phyloP scores from a whole-genome alignment of 306 rosid species.

The Prunus armeniaca region DNA sequence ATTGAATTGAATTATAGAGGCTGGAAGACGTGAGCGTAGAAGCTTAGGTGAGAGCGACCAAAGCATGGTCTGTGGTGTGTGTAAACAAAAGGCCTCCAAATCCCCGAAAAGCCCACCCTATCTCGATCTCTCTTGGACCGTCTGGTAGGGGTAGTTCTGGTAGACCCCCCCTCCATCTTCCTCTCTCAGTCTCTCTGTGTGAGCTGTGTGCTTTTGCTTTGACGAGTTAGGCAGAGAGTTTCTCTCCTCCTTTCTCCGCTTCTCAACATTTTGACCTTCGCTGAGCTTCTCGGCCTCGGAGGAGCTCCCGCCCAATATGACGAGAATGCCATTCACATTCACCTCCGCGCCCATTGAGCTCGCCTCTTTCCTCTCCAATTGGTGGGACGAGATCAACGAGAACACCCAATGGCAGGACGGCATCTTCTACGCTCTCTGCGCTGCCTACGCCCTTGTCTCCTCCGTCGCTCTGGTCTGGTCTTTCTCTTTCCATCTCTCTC shows the following conservation, averaged over 20 bases:
- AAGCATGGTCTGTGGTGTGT: neutral
- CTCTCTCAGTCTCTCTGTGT: conserved; percentile 2
- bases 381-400: conserved; percentile 67
- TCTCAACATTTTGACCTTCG: conserved; percentile 9
- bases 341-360: conserved; percentile 35
- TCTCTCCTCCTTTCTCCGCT: neutral
- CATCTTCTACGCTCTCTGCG: conserved; percentile 69
- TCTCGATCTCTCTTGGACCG: conserved; percentile 29
- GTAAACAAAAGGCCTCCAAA: neutral
- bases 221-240: neutral
- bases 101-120: neutral
- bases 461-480: conserved; percentile 65
- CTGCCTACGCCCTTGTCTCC: conserved; percentile 76
- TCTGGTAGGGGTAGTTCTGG: conserved; percentile 33
- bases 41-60: conserved; percentile 26
- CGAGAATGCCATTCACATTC: conserved; percentile 29
- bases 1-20: neutral
- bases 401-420: conserved; percentile 54
- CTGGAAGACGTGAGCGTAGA: conserved; percentile 3
- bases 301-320: conserved; percentile 24
- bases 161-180: neutral
- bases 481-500: conserved; percentile 5
- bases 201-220: neutral
- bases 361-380: conserved; percentile 26
- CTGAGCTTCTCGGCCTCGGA: neutral